Evolutionary conservation across 495 filamentous ascomycete genomes (phyloP).

Genomic region (Trichocladium uniseriatum): DNA sequence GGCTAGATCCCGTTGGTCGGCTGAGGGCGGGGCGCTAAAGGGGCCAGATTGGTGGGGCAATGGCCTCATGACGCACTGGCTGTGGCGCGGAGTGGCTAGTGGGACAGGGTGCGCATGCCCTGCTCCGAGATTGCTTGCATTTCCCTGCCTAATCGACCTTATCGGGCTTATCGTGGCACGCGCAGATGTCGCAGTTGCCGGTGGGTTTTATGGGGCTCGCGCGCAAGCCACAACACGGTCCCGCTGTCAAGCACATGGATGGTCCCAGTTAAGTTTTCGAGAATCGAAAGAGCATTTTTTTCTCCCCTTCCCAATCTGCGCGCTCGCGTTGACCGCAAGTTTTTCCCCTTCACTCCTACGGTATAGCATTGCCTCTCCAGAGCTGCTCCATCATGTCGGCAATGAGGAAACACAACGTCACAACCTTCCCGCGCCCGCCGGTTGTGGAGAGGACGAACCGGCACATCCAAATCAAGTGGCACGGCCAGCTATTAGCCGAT

Average conservation of each 20-base stretch:
- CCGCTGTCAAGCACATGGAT: conserved; percentile 12
- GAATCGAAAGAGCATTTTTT: conserved; percentile 14
- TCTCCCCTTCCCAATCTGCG: neutral
- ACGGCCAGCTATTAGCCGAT: conserved; percentile 43
- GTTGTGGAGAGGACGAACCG: conserved; percentile 40
- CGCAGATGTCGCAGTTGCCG: neutral
- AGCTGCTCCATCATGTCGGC: conserved; percentile 27
- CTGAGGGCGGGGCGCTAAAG: neutral
- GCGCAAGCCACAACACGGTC: conserved; percentile 12
- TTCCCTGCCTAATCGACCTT: too few relatives aligned
- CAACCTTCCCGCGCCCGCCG: conserved; percentile 50
- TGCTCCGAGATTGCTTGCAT: too few relatives aligned
- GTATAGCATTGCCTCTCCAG: neutral
- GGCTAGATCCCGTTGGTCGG: neutral
- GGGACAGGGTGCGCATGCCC: too few relatives aligned
- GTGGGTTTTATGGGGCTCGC: conserved; percentile 1
- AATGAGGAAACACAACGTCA: conserved; percentile 44
- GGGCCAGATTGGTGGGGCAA: neutral
- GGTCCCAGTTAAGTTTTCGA: conserved; percentile 14
- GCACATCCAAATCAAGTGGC: conserved; percentile 46
- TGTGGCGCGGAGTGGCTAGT: conserved; percentile 22
- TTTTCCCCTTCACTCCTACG: neutral
- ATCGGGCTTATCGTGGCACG: too few relatives aligned
- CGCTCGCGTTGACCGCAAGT: conserved; percentile 4
- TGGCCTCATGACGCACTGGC: conserved; percentile 13